Conservation (phyloP, 129 eudicot species). For the Flaveria ramosissima region DNA sequence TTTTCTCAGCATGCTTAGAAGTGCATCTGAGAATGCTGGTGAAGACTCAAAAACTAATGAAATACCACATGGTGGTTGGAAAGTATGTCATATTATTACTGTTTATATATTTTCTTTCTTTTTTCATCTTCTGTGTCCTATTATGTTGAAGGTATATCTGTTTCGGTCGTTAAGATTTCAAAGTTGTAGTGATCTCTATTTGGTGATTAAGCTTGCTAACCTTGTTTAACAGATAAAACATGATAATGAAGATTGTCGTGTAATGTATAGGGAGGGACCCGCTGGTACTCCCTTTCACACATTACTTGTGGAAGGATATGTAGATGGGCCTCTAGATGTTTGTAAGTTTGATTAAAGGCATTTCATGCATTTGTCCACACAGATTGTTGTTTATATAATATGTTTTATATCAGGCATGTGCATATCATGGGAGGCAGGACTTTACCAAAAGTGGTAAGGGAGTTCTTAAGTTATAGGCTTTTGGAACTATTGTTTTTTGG, state of each 20-base stretch:
- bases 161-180: not conserved
- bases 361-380: constrained; percentile 7
- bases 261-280: constrained; percentile 96
- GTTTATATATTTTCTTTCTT: constrained; percentile 2
- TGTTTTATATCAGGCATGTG: constrained; percentile 68
- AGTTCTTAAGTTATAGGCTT: constrained; percentile 18
- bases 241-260: constrained; percentile 85
- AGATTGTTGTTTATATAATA: not conserved
- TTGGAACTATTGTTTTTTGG: constrained; percentile 5
- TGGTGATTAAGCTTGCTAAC: not conserved
- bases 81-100: constrained; percentile 49
- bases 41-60: constrained; percentile 39
- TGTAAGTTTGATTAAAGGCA: constrained; percentile 51
- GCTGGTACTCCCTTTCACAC: constrained; percentile 84
- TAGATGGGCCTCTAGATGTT: constrained; percentile 85
- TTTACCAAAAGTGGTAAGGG: constrained; percentile 73
- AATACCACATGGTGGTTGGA: constrained; percentile 63
- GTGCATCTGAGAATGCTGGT: constrained; percentile 60
- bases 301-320: constrained; percentile 86
- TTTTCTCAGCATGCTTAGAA: constrained; percentile 74
- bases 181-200: no score
- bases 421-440: constrained; percentile 72
- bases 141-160: not conserved
- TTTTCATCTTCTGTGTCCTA: not conserved
- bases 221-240: constrained; percentile 64